Base-by-base conservation (phyloP, 192 early-diverging fungal genomes). In the Martensiomyces pterosporus region DNA sequence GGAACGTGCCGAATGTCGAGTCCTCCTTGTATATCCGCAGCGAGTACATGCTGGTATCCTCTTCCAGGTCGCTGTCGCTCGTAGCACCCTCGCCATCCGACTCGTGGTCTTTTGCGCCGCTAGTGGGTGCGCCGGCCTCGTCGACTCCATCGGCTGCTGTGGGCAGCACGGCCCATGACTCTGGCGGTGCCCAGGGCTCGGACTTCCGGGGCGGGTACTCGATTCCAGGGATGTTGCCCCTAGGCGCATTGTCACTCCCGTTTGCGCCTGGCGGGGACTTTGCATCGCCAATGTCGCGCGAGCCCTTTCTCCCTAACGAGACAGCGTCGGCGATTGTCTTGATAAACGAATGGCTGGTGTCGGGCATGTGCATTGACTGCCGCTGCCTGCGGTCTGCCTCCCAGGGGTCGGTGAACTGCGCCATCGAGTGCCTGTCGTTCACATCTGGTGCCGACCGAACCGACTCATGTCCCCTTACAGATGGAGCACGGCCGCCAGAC, bases 21-120 rank as follows among this genome's bases (percentile, higher is more conserved):
- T 93, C 88, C 5, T 79, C 77, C 35, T 85, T 76, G 57, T 88
- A 93, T 9, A 92, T 84, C 18, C 88, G 82, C 49, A 94, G 66
- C 22, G 70, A 83, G 64, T 86, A 77, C 65, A 70, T 47, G 21
- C 41, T 55, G 25, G 49, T 64, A 38, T 53, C 65, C 15, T 55
- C 63, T 17, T 65, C 55, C n/a, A 67, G 24, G 8, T 77, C 63
- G 39, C 56, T 59, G 43, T 64, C 54, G 52, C 52, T 54, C 36
- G 60, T 33, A 53, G 44, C 40, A 18, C 44, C 55, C 21, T 69
- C 66, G 34, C 36, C 50, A 27, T 67, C 55, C 7, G 52, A 57
- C 1, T 55, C 55, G 9, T 43, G 58, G 14, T 68, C 65, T 21
- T 67, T 71, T 12, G 37, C 57, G 1, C 55, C 55, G 18, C 49